Evolutionary conservation across 768 basidiomycete genomes (phyloP).

Genomic region (Trametopsis cervina): DNA sequence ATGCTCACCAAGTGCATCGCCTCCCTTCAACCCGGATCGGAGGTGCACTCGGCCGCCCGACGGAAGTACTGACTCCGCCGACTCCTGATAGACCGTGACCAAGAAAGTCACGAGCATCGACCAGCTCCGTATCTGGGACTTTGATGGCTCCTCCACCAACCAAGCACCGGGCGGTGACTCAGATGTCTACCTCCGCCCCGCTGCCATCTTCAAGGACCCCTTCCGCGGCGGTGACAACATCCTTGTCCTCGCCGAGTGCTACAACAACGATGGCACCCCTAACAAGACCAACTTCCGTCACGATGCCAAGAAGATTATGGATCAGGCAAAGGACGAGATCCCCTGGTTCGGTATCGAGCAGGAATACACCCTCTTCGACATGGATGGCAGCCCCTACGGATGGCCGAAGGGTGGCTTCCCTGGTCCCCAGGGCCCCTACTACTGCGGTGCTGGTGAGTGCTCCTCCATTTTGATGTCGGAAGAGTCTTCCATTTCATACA

Average conservation of each 20-base stretch:
- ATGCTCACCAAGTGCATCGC: too few relatives aligned
- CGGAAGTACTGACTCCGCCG: conserved; percentile 6
- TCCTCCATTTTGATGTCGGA: conserved; percentile 1
- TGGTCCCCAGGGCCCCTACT: conserved; percentile 98
- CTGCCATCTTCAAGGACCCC: conserved; percentile 96
- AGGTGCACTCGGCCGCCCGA: conserved; percentile 4
- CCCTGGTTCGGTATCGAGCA: conserved; percentile 99
- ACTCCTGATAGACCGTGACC: conserved; percentile 61
- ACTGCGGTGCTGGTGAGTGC: conserved; percentile 91
- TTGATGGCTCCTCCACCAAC: conserved; percentile 96
- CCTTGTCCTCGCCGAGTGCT: conserved; percentile 92
- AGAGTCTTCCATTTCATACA: conserved; percentile 1
- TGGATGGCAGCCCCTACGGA: conserved; percentile 83
- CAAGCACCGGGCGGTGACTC: conserved; percentile 96
- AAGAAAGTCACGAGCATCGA: conserved; percentile 83
- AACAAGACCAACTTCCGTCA: conserved; percentile 96
- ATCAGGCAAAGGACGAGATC: conserved; percentile 66
- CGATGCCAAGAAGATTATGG: conserved; percentile 93
- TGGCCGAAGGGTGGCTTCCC: conserved; percentile 99
- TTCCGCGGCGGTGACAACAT: conserved; percentile 99
- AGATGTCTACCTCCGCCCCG: conserved; percentile 96
- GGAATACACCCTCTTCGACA: conserved; percentile 96
- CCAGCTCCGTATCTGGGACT: conserved; percentile 97
- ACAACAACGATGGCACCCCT: conserved; percentile 98
- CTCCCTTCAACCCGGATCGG: too few relatives aligned